Evolutionary conservation across 805 yeast species (phyloP).

Genomic region (Metschnikowia continentalis): DNA sequence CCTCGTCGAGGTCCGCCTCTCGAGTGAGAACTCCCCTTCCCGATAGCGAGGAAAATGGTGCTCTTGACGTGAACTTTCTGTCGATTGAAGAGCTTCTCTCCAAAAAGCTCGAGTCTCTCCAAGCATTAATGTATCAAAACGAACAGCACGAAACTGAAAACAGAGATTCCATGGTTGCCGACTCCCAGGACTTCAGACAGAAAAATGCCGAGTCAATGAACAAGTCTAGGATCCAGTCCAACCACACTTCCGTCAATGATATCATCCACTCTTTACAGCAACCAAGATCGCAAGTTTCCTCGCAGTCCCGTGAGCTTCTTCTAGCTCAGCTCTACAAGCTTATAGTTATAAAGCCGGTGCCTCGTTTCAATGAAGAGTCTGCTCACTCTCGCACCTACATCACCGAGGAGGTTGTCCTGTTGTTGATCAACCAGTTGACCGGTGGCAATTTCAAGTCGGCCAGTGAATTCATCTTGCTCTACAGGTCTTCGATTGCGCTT

Average conservation of each 20-base stretch:
- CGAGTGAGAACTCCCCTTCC: constrained; percentile 34
- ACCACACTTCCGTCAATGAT: constrained; percentile 39
- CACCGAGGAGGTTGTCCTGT: constrained; percentile 31
- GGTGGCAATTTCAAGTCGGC: constrained; percentile 32
- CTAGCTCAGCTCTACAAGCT: constrained; percentile 49
- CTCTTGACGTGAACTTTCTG: constrained; percentile 31
- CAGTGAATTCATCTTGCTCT: constrained; percentile 40
- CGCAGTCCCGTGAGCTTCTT: constrained; percentile 45
- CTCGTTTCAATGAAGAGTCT: constrained; percentile 33
- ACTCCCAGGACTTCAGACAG: constrained; percentile 23
- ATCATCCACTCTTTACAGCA: constrained; percentile 40
- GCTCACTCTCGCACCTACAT: constrained; percentile 31
- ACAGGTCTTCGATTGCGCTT: constrained; percentile 38
- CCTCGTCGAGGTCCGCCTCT: constrained; percentile 31
- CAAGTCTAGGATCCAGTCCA: constrained; percentile 32
- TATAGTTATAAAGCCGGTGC: constrained; percentile 39
- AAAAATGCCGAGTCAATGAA: constrained; percentile 29
- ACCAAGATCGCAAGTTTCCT: constrained; percentile 43
- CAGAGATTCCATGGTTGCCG: constrained; percentile 19
- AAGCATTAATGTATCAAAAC: constrained; percentile 16
- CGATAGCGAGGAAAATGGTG: constrained; percentile 33
- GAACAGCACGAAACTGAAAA: constrained; percentile 17
- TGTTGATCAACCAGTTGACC: constrained; percentile 32
- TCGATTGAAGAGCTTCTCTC: constrained; percentile 33
- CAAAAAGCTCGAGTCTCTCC: constrained; percentile 29